A percentile compares a stretch with the other conserved stretches of the same genome.
phyloP scores from a whole-genome alignment of 371 early-diverging fungal species.

The Entomophthora muscae region DNA sequence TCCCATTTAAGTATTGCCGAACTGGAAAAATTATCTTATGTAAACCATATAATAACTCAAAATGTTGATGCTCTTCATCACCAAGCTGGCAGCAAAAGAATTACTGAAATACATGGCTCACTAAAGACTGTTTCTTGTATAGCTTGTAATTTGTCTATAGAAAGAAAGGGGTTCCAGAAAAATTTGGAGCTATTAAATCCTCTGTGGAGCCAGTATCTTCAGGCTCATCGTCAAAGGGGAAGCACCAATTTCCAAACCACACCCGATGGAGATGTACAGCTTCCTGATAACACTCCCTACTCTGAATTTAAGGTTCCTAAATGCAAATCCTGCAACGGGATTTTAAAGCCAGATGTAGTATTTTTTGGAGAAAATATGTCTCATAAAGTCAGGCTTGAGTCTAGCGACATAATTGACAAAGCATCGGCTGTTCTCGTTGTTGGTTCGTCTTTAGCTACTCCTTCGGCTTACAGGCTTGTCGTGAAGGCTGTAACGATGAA shows the following conservation, averaged over 20 bases:
- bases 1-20: constrained; percentile 40
- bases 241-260: constrained; percentile 28
- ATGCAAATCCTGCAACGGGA: constrained; percentile 40
- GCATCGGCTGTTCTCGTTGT: constrained; percentile 46
- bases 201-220: constrained; percentile 25
- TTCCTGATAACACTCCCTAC: constrained; percentile 29
- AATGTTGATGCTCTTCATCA: constrained; percentile 78
- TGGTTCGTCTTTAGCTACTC: constrained; percentile 67
- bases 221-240: constrained; percentile 13
- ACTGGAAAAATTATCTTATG: constrained; percentile 22
- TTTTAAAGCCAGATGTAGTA: constrained; percentile 57
- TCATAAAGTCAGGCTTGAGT: constrained; percentile 19
- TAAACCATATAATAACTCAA: constrained; percentile 58
- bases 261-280: constrained; percentile 81
- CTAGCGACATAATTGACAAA: constrained; percentile 32
- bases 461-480: constrained; percentile 60
- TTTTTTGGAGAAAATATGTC: constrained; percentile 83
- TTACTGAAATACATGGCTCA: constrained; percentile 77
- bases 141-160: constrained; percentile 29
- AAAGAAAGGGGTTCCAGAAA: constrained; percentile 43
- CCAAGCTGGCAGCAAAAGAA: constrained; percentile 27
- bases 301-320: constrained; percentile 47
- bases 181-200: constrained; percentile 51
- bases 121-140: constrained; percentile 54
- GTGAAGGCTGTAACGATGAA: constrained; percentile 33